Base-by-base conservation (phyloP, 2,329 filamentous ascomycete genomes). In the Colletotrichum tabaci region DNA sequence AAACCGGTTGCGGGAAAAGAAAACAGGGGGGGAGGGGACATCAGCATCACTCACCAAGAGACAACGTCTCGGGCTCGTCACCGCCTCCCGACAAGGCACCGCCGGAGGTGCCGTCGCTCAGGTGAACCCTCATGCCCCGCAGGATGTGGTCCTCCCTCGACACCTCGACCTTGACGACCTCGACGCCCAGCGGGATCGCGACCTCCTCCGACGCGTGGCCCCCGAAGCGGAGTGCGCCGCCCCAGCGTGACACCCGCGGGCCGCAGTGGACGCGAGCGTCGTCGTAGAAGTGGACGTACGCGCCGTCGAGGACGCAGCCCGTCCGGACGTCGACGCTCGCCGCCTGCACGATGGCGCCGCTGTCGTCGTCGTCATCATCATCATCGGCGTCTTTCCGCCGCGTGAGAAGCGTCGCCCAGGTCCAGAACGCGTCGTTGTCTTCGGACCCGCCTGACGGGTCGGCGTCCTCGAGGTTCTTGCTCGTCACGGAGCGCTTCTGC, bases 301-400 rank as follows among this genome's bases (percentile, higher is more conserved):
- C 84, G 35, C 85, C 84, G 62, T 87, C 85, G 50, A 86, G 81
- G 8, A 77, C 74, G 50, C 76, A 79, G 4, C 85, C 85, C 7
- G 86, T 82, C 2, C 84, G 79, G 3, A 87, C 74, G 71, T 87
- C 85, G 38, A 87, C 83, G 18, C 77, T 80, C 2, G 76, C 79
- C 0, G 83, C 85, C n/a, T 78, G 77, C 13, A 82, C 76, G 4
- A 86, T 62, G 23, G 66, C 72, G 44, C 81, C 82, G 44, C 81
- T 81, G 40, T 80, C 74, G 13, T 61, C 30, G 9, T 76, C 74
- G 4, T 26, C 26, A 26, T 26, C 74, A 26, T 26, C 26, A 26
- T 26, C 26, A 26, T 26, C 26, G 26, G 4, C 26, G 26, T 30
- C 26, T 1, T 1, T 30, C 13, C 76, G 74, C 67, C 76, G 79